Percentiles rank a stretch among this genome's conserved stretches.
Evolutionary conservation across 202 grass and related monocot genomes (phyloP).

Genomic region (Zizania palustris): DNA sequence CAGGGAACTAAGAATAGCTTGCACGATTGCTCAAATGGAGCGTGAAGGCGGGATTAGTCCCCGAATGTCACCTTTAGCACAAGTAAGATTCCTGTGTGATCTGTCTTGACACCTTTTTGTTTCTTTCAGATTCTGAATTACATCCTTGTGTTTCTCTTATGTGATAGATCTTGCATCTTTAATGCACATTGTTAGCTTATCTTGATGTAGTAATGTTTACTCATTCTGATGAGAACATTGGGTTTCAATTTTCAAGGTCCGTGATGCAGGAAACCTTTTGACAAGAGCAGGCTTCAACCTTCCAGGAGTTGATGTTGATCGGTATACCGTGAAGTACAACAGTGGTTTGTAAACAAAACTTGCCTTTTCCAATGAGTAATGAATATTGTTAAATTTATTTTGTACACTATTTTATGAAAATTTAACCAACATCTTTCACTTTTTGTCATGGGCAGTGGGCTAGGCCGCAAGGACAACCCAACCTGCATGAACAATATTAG

Average conservation of each 20-base stretch:
- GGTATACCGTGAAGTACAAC: conserved; percentile 80
- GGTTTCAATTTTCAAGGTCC: conserved; percentile 60
- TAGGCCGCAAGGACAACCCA: too few relatives aligned
- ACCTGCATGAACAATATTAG: too few relatives aligned
- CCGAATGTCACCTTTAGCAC: conserved; percentile 84
- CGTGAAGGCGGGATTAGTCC: conserved; percentile 88
- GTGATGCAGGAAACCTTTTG: conserved; percentile 91
- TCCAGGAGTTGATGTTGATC: conserved; percentile 88
- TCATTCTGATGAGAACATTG: conserved; percentile 29
- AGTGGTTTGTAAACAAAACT: conserved; percentile 56
- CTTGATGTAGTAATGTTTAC: conserved; percentile 14
- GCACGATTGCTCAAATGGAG: conserved; percentile 92
- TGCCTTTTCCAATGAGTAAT: conserved; percentile 22
- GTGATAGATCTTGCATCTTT: not conserved
- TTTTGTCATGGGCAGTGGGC: too few relatives aligned
- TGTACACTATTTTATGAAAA: too few relatives aligned
- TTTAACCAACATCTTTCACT: too few relatives aligned
- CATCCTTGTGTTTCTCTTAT: not conserved
- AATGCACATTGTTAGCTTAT: not conserved
- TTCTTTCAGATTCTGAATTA: not conserved
- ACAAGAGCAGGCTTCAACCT: conserved; percentile 84
- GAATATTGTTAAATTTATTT: not conserved
- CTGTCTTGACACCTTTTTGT: conserved; percentile 21
- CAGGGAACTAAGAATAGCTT: conserved; percentile 95
- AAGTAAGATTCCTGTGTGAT: conserved; percentile 56